Evolutionary conservation across 2,329 filamentous ascomycete genomes (phyloP).

Genomic region (Coniochaeta hoffmannii): DNA sequence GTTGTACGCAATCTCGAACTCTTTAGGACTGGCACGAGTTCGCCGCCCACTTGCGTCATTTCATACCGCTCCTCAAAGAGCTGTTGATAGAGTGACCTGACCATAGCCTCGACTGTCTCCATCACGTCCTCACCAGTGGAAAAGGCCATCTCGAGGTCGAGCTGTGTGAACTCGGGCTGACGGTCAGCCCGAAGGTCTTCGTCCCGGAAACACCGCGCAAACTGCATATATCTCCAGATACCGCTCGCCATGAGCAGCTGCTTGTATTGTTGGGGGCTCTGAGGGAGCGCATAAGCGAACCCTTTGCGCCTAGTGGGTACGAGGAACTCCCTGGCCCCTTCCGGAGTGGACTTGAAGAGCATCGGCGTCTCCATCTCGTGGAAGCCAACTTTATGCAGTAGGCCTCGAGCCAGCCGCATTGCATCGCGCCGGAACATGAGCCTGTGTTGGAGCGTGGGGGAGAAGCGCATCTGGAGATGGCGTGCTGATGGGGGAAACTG

Average conservation of each 20-base stretch:
- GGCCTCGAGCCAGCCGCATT: slow-evolving; percentile 29
- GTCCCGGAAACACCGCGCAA: slow-evolving; percentile 91
- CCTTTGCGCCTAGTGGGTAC: slow-evolving; percentile 76
- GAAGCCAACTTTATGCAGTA: slow-evolving; percentile 53
- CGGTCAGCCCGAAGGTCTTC: slow-evolving; percentile 88
- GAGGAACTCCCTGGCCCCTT: slow-evolving; percentile 89
- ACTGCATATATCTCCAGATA: slow-evolving; percentile 77
- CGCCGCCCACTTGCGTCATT: background rate
- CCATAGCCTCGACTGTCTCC: slow-evolving; percentile 39
- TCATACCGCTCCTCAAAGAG: slow-evolving; percentile 33
- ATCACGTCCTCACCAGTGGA: slow-evolving; percentile 66
- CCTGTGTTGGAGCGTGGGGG: slow-evolving; percentile 56
- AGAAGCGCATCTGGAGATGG: slow-evolving; percentile 79
- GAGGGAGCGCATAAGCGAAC: slow-evolving; percentile 81
- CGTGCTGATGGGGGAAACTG: slow-evolving; percentile 68
- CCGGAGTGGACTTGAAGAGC: slow-evolving; percentile 94
- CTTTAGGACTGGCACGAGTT: background rate
- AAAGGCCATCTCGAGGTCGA: slow-evolving; percentile 94
- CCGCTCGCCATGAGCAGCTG: slow-evolving; percentile 94
- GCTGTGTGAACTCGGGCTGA: slow-evolving; percentile 94
- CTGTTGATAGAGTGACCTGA: slow-evolving; percentile 46
- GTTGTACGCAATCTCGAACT: background rate
- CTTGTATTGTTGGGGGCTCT: slow-evolving; percentile 98
- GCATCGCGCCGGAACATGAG: slow-evolving; percentile 63
- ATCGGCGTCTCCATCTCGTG: slow-evolving; percentile 85